phyloP scores from a whole-genome alignment of 140 eudicot species.

The Eryngium alpinum region DNA sequence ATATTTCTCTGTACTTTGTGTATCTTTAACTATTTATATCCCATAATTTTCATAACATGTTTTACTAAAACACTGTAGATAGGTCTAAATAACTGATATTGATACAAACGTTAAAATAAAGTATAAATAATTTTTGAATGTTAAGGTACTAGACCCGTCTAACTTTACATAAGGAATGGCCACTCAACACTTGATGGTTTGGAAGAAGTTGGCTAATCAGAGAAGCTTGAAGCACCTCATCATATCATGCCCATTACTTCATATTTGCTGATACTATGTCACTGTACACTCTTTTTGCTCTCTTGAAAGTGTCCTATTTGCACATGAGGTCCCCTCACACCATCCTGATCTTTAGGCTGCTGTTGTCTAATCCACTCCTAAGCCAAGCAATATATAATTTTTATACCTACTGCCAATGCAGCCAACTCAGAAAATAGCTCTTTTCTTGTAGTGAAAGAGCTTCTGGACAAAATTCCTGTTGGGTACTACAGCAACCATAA shows the following conservation, averaged over 20 bases:
- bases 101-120: neutral
- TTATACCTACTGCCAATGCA: slow-evolving; percentile 61
- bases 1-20: no score
- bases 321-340: slow-evolving; percentile 10
- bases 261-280: slow-evolving; percentile 19
- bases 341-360: slow-evolving; percentile 26
- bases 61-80: no score
- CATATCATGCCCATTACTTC: slow-evolving; percentile 23
- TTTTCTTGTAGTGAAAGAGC: no score
- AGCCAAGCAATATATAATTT: slow-evolving; percentile 76
- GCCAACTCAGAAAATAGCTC: slow-evolving; percentile 72
- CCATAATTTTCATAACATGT: no score
- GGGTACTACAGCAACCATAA: slow-evolving; percentile 51
- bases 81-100: neutral
- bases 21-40: no score
- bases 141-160: neutral
- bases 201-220: slow-evolving; percentile 20
- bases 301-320: slow-evolving; percentile 18
- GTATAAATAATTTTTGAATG: neutral
- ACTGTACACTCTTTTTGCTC: slow-evolving; percentile 14
- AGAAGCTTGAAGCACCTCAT: slow-evolving; percentile 20
- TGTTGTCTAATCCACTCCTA: slow-evolving; percentile 60
- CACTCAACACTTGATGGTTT: slow-evolving; percentile 26
- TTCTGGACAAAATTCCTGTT: no score
- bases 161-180: slow-evolving; percentile 11